phyloP scores from a whole-genome alignment of 2,329 filamentous ascomycete species.

The Exophiala alcalophila region DNA sequence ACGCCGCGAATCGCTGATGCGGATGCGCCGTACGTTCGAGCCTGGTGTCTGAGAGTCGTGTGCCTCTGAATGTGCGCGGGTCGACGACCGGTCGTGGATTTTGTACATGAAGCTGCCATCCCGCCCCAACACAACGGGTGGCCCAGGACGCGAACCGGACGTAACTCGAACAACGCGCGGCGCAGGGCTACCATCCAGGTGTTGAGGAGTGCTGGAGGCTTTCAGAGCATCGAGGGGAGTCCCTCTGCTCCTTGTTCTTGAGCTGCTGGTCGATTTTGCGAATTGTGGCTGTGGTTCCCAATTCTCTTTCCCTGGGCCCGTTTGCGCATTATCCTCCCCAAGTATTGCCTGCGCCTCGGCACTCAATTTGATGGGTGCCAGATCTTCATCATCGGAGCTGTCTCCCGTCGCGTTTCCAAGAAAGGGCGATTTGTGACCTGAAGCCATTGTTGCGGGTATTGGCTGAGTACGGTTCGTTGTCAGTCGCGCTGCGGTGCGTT shows the following conservation, averaged over 20 bases:
- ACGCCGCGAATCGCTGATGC: constrained; percentile 42
- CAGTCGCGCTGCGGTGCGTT: constrained; percentile 33
- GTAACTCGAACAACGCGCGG: constrained; percentile 42
- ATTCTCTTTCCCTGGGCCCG: constrained; percentile 37
- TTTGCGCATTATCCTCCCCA: constrained; percentile 55
- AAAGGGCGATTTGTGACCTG: constrained; percentile 1
- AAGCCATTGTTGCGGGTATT: neutral
- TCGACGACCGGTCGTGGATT: constrained; percentile 32
- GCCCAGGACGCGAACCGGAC: constrained; percentile 32
- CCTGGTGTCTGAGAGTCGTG: constrained; percentile 47
- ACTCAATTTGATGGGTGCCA: constrained; percentile 88
- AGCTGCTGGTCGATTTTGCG: constrained; percentile 9
- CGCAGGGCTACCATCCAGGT: constrained; percentile 42
- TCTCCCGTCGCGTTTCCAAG: constrained; percentile 56
- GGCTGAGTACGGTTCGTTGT: constrained; percentile 12
- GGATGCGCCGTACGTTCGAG: constrained; percentile 43
- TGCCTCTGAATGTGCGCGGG: constrained; percentile 1
- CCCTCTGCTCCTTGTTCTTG: constrained; percentile 14
- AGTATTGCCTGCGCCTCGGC: constrained; percentile 85
- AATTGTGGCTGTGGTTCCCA: constrained; percentile 11
- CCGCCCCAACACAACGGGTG: constrained; percentile 34
- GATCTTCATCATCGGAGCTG: constrained; percentile 92
- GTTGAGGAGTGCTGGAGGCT: constrained; percentile 39
- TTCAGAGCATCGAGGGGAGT: constrained; percentile 32
- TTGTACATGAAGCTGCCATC: constrained; percentile 41